Conservation (phyloP, 2,329 filamentous ascomycete species). For the Colletotrichum sp. region DNA sequence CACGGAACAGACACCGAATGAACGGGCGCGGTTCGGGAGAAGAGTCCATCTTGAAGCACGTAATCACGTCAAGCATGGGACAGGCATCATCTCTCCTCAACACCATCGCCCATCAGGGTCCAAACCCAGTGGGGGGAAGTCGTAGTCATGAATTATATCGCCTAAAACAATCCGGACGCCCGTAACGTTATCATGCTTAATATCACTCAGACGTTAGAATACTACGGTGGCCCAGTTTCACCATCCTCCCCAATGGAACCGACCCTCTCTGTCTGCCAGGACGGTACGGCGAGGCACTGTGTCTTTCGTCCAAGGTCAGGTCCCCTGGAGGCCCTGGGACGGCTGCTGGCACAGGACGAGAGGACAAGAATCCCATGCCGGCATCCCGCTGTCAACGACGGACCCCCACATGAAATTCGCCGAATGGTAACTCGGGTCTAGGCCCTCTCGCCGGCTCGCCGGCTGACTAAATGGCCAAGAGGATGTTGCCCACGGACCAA, state of each 20-base stretch:
- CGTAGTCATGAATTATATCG: not conserved
- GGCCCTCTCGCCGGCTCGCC: not conserved
- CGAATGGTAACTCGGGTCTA: not conserved
- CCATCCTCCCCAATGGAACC: not conserved
- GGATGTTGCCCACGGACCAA: not conserved
- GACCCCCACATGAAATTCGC: not conserved
- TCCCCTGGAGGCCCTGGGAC: not conserved
- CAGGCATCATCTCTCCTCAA: not conserved
- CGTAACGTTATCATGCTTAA: not conserved
- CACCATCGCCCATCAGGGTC: not conserved
- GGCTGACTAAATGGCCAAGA: not conserved
- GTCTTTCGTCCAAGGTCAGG: not conserved
- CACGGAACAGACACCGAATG: not conserved
- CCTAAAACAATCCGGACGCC: not conserved
- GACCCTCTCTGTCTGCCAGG: not conserved
- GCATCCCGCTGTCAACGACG: conserved; percentile 7
- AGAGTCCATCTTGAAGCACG: not conserved
- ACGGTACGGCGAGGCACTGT: not conserved
- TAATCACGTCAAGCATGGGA: not conserved
- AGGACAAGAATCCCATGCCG: not conserved
- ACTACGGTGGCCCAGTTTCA: not conserved
- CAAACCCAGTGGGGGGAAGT: not conserved
- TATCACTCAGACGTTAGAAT: not conserved
- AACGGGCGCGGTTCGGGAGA: not conserved
- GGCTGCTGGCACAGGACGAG: not conserved